A percentile compares a stretch with the other conserved stretches of the same genome.
These are phyloP conservation scores for Umbelopsis sp. DNA, from an alignment of 371 early-diverging fungal species.

Conservation along the genomic window DNA sequence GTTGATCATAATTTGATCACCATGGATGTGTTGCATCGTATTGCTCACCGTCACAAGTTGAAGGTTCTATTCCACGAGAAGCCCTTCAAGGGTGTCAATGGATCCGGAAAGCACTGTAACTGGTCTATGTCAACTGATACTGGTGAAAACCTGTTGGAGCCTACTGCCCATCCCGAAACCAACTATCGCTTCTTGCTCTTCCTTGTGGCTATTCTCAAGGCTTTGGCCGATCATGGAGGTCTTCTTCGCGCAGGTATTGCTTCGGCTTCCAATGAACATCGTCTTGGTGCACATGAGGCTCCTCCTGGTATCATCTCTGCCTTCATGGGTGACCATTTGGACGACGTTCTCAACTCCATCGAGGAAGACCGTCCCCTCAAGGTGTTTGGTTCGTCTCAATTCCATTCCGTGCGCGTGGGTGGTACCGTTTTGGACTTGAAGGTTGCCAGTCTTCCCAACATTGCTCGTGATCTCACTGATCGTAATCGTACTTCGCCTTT, in stretches of 20 bases:
- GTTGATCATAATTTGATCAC: conserved; percentile 98
- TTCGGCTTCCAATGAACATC: conserved; percentile 90
- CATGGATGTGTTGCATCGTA: conserved; percentile 96
- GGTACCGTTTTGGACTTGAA: conserved; percentile 91
- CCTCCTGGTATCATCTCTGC: conserved; percentile 94
- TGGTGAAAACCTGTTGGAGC: conserved; percentile 96
- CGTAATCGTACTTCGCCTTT: conserved; percentile 99
- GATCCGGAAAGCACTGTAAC: conserved; percentile 99
- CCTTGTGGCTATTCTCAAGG: conserved; percentile 89
- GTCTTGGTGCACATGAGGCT: conserved; percentile 95
- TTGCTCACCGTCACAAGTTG: conserved; percentile 95
- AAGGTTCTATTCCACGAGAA: conserved; percentile 98
- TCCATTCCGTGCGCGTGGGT: conserved; percentile 87
- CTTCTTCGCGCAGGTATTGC: conserved; percentile 85
- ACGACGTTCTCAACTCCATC: conserved; percentile 85
- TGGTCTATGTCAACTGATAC: conserved; percentile 95
- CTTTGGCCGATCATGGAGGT: conserved; percentile 84
- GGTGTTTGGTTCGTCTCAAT: conserved; percentile 65
- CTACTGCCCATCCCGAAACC: conserved; percentile 90
- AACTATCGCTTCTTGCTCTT: conserved; percentile 96
- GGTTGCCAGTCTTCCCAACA: conserved; percentile 86
- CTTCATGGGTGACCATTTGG: conserved; percentile 91
- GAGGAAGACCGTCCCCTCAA: conserved; percentile 82
- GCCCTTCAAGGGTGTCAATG: conserved; percentile 98
- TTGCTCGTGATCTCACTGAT: conserved; percentile 96